Percentiles rank a stretch among this genome's conserved stretches.
Conservation (phyloP, 1,139 yeast genomes). For the Geotrichum carabidarum region DNA sequence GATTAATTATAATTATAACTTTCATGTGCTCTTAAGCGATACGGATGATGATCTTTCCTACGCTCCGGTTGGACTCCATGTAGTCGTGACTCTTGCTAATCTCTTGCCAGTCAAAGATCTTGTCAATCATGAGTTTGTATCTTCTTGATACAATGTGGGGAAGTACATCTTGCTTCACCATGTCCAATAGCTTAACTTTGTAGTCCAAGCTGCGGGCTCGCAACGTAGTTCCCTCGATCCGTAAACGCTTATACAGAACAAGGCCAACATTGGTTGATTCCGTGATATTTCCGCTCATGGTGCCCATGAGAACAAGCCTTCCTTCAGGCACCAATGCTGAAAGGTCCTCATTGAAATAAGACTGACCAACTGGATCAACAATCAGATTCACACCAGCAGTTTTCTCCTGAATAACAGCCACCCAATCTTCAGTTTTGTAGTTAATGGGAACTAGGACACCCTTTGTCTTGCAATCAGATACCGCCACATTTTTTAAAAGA, state of each 20-base stretch:
- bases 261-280: conserved; percentile 26
- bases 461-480: conserved; percentile 20
- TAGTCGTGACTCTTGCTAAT: conserved; percentile 33
- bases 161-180: conserved; percentile 27
- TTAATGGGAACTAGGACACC: conserved; percentile 32
- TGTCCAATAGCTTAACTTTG: conserved; percentile 29
- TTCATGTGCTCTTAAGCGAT: conserved; percentile 16
- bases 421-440: conserved; percentile 30
- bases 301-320: conserved; percentile 31
- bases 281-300: conserved; percentile 29
- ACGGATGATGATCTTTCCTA: conserved; percentile 34
- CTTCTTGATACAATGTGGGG: conserved; percentile 30
- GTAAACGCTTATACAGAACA: conserved; percentile 30
- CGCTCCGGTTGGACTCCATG: conserved; percentile 32
- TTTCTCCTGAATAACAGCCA: conserved; percentile 23
- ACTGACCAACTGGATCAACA: conserved; percentile 37
- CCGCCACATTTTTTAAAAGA: conserved; percentile 21
- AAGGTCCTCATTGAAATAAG: conserved; percentile 29
- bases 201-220: conserved; percentile 31
- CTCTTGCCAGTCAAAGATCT: conserved; percentile 28
- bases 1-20: too few species aligned
- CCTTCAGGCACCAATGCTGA: conserved; percentile 32
- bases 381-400: conserved; percentile 34
- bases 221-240: conserved; percentile 34
- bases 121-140: conserved; percentile 28